These are phyloP conservation scores for Emergomyces pasteurianus DNA, from an alignment of 2,329 filamentous ascomycete genomes.

Conservation along the genomic window DNA sequence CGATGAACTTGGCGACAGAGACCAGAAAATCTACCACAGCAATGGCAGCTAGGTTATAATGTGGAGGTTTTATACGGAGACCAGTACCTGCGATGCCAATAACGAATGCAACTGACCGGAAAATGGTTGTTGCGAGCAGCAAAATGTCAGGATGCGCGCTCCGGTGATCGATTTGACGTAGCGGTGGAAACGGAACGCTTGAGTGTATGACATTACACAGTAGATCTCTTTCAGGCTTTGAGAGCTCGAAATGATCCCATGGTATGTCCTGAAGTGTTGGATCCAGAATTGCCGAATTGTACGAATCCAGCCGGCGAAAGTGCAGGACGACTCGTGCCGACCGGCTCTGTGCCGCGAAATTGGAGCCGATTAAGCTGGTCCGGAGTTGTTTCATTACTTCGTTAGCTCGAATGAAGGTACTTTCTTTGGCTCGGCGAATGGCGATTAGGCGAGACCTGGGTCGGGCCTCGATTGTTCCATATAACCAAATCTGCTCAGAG, in stretches of 20 bases:
- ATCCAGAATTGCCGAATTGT: conserved; percentile 8
- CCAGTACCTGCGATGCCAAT: conserved; percentile 7
- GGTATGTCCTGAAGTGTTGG: background rate
- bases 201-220: conserved; percentile 6
- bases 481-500: conserved; percentile 11
- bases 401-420: conserved; percentile 6
- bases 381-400: conserved; percentile 3
- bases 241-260: background rate
- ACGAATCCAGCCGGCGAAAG: conserved; percentile 6
- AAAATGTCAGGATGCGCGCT: background rate
- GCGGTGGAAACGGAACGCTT: conserved; percentile 1
- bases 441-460: background rate
- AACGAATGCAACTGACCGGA: conserved; percentile 11
- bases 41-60: conserved; percentile 6
- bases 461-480: background rate
- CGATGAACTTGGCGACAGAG: conserved; percentile 9
- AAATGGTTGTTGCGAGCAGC: conserved; percentile 10
- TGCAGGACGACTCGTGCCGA: conserved; percentile 7
- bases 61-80: conserved; percentile 6
- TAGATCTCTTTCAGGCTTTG: conserved; percentile 1
- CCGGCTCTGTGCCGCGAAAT: background rate
- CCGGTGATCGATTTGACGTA: conserved; percentile 3
- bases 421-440: conserved; percentile 1
- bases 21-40: conserved; percentile 12
- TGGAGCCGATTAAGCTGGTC: background rate